Base-by-base conservation (phyloP, 2,329 filamentous ascomycete genomes). In the Cladosporium sp. region DNA sequence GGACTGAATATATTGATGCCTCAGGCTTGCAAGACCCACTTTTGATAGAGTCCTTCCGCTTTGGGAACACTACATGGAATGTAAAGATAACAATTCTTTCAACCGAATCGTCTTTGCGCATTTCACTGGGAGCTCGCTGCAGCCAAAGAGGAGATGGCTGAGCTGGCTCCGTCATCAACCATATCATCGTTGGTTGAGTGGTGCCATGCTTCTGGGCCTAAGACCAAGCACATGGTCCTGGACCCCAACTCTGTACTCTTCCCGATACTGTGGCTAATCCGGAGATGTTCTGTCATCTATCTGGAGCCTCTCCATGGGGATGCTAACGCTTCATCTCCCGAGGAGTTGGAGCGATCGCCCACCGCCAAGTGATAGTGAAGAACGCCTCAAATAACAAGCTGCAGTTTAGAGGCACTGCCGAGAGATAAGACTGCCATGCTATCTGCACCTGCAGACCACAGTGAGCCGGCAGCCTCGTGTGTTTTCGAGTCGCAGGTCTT, bases 41-140 rank as follows among this genome's bases (percentile, higher is more conserved):
- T 64, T 64, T 64, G 61, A 64, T 64, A 57, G 34, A 34, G 51
- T n/a, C 15, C 34, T 55, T 64, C 61, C 61, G 51, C 52, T 64
- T 57, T 47, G 7, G 18, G 61, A 57, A 64, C 49, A 54, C 18
- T 6, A 18, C 51, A 32, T 32, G 51, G 28, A 55, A 24, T 47
- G 36, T 47, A 32, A 26, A 30, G 51, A 64, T 57, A 64, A 57
- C 51, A 44, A 18, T 47, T 55, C 18, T 52, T 32, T 18, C 26
- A 54, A 54, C 28, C 51, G 52, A 32, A 55, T 30, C 52, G 18
- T 34, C 30, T 34, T 51, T 15, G 44, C 41, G 38, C 36, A 47
- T 30, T 28, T 47, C 32, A 24, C 30, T 57, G 30, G 52, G 8
- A 14, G 21, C 34, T 32, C 28, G 24, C 52, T 30, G 28, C 52